Conservation (phyloP, 1,284 basidiomycete genomes). For the Sporisorium iseilematis-ciliati region DNA sequence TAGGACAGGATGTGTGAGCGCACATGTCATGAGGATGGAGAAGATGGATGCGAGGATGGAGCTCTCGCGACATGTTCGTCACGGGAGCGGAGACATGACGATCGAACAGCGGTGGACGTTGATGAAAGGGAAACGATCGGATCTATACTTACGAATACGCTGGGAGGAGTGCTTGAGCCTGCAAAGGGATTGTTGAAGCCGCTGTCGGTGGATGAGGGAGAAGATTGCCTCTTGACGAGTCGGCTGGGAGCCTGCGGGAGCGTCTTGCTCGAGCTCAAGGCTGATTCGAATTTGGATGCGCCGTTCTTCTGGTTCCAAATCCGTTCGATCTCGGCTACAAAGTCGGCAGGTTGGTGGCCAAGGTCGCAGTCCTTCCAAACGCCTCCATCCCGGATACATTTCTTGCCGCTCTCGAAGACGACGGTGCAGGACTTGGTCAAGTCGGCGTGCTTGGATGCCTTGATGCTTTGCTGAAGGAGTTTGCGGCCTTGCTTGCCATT, state of each 20-base stretch:
- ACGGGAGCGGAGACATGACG: background rate
- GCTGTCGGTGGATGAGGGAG: conserved; percentile 18
- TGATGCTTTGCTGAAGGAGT: conserved; percentile 47
- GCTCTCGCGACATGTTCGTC: too few relatives aligned
- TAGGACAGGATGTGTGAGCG: background rate
- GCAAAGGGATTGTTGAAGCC: conserved; percentile 25
- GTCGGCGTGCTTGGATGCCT: conserved; percentile 27
- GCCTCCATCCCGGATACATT: conserved; percentile 54
- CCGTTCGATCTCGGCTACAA: conserved; percentile 55
- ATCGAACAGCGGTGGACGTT: background rate
- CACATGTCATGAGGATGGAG: background rate
- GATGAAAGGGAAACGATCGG: background rate
- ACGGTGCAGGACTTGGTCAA: conserved; percentile 53
- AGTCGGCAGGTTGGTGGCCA: conserved; percentile 54
- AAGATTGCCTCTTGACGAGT: conserved; percentile 33
- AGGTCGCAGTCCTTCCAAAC: conserved; percentile 60
- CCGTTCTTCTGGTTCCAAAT: conserved; percentile 41
- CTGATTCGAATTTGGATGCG: conserved; percentile 1
- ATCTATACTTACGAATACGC: conserved; percentile 60
- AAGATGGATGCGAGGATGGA: background rate
- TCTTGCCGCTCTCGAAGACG: conserved; percentile 49
- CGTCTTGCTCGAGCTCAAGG: conserved; percentile 5
- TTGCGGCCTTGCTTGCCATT: conserved; percentile 46
- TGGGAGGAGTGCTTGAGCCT: conserved; percentile 51
- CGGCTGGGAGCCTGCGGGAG: conserved; percentile 3